Base-by-base conservation (phyloP, 768 basidiomycete genomes). In the Coprinopsis sp. region DNA sequence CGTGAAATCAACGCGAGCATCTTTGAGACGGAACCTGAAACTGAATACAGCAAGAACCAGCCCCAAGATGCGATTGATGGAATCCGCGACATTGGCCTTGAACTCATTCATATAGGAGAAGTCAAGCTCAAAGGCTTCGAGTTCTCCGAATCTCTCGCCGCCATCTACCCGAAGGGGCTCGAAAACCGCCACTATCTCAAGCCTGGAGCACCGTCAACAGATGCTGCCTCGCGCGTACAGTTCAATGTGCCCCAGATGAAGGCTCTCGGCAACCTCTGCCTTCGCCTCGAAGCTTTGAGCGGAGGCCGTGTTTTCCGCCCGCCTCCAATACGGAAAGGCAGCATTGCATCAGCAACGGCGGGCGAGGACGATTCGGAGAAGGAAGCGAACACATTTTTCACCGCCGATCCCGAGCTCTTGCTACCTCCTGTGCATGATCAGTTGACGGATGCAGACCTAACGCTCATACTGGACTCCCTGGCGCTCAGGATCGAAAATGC, bases 51-150 rank as follows among this genome's bases (percentile, higher is more conserved):
- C 3, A 67, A 73, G 46, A 54, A 68, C 47, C 81, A 85, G 56
- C 74, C 79, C 4, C 56, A 65, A 1, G 71, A 77, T 34, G 85
- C 81, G 8, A 69, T 94, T 40, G 85, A 90, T 19, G 88, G 82
- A 6, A 81, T 98, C 49, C 77, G 77, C 24, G 71, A 78, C 19
- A 72, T 93, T 55, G 84, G 84, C 1, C 71, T 91, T 29, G 69
- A 73, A 27, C 74, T 93, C 46, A 73, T 82, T 25, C 72, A 75
- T n/a, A 75, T 94, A 14, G 95, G 96, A 4, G 92, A 97, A 65
- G 76, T 84, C 52, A 92, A 91, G 62, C 79, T 98, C 51, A 98
- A 98, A 65, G 96, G 96, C 10, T 71, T 98, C 41, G 95, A 98
- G 65, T 74, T 89, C 1, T 91, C 92, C 1, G 95, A 97, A 65